phyloP scores from a whole-genome alignment of 768 basidiomycete species.

The Krasilnikovozyma curviuscula region DNA sequence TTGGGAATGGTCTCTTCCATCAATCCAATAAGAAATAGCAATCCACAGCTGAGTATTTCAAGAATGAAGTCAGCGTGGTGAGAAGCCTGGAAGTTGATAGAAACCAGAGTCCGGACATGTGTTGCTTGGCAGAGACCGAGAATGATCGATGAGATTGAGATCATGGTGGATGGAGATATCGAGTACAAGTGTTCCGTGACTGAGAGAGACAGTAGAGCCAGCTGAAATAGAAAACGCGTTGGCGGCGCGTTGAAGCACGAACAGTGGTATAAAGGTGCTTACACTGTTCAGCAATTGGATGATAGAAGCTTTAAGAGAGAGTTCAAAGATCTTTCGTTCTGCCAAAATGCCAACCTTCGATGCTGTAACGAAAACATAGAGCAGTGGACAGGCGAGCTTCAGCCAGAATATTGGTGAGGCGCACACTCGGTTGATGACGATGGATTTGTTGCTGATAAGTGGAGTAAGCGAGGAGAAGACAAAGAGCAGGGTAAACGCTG shows the following conservation, averaged over 20 bases:
- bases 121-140: not conserved
- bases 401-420: not conserved
- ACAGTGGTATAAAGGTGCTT: not conserved
- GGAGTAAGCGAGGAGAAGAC: not conserved
- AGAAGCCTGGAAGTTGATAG: not conserved
- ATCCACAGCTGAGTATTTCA: not conserved
- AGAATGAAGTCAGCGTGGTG: not conserved
- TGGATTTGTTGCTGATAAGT: not conserved
- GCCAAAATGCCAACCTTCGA: not conserved
- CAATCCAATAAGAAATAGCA: not conserved
- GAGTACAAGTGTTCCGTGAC: not conserved
- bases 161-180: not conserved
- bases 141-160: not conserved
- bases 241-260: not conserved
- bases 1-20: slow-evolving; percentile 1
- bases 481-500: not conserved
- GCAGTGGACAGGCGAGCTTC: not conserved
- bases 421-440: not conserved
- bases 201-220: not conserved
- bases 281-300: not conserved
- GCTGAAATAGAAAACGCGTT: not conserved
- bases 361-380: not conserved
- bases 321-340: not conserved
- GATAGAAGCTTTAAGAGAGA: not conserved
- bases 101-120: not conserved